Evolutionary conservation across 768 basidiomycete species (phyloP).

Genomic region (Mycena haematopus): DNA sequence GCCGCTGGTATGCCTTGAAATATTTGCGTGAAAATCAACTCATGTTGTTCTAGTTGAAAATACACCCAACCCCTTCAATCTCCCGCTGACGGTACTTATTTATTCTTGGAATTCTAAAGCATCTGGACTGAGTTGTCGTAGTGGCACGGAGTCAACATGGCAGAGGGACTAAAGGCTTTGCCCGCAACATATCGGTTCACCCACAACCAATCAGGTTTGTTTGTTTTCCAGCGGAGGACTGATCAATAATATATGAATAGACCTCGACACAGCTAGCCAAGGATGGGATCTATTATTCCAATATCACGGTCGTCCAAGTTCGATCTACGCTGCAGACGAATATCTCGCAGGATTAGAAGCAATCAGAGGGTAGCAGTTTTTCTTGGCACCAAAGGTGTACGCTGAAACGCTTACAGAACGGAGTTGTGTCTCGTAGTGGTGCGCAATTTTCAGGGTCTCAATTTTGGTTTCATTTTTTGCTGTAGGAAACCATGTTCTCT

Average conservation of each 20-base stretch:
- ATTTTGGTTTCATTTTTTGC: neutral
- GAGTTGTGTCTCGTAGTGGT: conserved; percentile 62
- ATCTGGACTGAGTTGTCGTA: conserved; percentile 30
- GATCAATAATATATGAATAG: conserved; percentile 33
- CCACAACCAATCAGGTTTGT: conserved; percentile 61
- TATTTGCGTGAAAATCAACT: neutral
- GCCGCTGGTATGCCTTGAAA: conserved; percentile 36
- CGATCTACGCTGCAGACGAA: conserved; percentile 63
- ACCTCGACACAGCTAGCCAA: conserved; percentile 54
- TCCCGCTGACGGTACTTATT: conserved; percentile 42
- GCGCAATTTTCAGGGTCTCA: conserved; percentile 16
- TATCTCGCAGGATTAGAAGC: conserved; percentile 63
- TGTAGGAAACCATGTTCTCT: conserved; percentile 66
- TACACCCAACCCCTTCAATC: conserved; percentile 52
- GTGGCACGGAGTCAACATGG: conserved; percentile 68
- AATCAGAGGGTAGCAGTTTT: conserved; percentile 51
- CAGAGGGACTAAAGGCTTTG: conserved; percentile 61
- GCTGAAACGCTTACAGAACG: conserved; percentile 41
- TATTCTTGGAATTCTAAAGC: neutral
- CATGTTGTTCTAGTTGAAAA: conserved; percentile 36
- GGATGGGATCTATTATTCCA: conserved; percentile 65
- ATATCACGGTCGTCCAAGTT: conserved; percentile 63
- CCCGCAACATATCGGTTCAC: conserved; percentile 61
- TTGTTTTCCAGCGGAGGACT: neutral
- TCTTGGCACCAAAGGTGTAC: neutral